These are phyloP conservation scores for Globisporangium camurandrum DNA, from an alignment of 352 stramenopile genomes.

Conservation along the genomic window DNA sequence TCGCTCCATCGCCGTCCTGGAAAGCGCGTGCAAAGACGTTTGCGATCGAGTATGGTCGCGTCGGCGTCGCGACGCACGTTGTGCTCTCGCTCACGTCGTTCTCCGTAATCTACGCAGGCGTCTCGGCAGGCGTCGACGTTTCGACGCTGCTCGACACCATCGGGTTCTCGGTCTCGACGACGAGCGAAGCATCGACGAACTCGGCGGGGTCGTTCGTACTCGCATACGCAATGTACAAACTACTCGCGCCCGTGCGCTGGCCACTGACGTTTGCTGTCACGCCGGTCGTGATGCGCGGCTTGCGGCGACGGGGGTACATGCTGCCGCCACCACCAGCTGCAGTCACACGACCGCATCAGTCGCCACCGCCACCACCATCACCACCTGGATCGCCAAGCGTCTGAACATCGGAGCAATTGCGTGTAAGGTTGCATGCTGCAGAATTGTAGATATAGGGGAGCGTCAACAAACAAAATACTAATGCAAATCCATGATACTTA, in stretches of 20 bases:
- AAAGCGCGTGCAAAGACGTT: constrained; percentile 72
- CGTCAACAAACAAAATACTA: too few species aligned
- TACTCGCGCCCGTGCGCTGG: constrained; percentile 68
- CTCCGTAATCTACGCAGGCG: constrained; percentile 62
- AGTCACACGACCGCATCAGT: constrained; percentile 1
- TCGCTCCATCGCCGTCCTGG: constrained; percentile 34
- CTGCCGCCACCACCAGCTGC: constrained; percentile 15
- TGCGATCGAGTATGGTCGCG: constrained; percentile 70
- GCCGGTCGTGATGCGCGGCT: constrained; percentile 60
- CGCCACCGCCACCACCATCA: constrained; percentile 1
- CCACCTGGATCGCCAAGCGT: background rate
- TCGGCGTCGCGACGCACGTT: constrained; percentile 70
- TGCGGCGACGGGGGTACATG: constrained; percentile 73
- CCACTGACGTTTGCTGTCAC: constrained; percentile 76
- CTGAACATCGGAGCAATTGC: background rate
- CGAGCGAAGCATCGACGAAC: constrained; percentile 39
- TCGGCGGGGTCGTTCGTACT: constrained; percentile 73
- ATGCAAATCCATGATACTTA: too few species aligned
- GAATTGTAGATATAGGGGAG: background rate
- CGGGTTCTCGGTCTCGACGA: constrained; percentile 31
- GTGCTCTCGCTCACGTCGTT: constrained; percentile 70
- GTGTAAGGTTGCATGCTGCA: background rate
- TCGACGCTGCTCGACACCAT: constrained; percentile 35
- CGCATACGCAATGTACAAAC: constrained; percentile 78
- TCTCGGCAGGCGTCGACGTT: constrained; percentile 69